Conservation (phyloP, 1,284 basidiomycete species). For the Stygiomarasmius scandens region DNA sequence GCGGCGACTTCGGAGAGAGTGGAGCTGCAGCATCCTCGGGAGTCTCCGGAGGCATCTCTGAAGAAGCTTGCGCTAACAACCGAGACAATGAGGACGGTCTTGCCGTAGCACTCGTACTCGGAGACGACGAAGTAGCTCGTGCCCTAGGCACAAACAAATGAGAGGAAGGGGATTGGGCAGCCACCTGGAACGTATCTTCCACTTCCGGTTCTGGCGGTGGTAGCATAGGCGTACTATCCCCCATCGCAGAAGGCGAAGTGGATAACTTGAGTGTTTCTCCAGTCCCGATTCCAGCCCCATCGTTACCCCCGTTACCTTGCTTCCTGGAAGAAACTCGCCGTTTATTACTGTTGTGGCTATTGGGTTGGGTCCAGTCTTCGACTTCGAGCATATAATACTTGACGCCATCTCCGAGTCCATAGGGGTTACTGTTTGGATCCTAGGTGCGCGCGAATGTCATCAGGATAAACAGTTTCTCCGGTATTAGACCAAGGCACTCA, state of each 20-base stretch:
- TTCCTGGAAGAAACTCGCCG: slow-evolving; percentile 55
- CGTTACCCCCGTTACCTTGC: slow-evolving; percentile 17
- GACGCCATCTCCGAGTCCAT: slow-evolving; percentile 85
- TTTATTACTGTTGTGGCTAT: slow-evolving; percentile 60
- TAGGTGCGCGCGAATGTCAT: slow-evolving; percentile 28
- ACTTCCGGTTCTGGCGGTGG: slow-evolving; percentile 65
- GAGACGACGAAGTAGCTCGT: slow-evolving; percentile 70
- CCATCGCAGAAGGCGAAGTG: slow-evolving; percentile 7
- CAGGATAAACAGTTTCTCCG: background rate
- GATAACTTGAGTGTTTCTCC: slow-evolving; percentile 36
- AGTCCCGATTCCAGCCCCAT: slow-evolving; percentile 19
- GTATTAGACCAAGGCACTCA: slow-evolving; percentile 37
- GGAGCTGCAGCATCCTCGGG: slow-evolving; percentile 26
- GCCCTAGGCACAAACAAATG: slow-evolving; percentile 62
- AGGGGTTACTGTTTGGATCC: slow-evolving; percentile 76
- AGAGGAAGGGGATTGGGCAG: slow-evolving; percentile 60
- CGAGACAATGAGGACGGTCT: slow-evolving; percentile 77
- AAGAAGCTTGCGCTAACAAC: slow-evolving; percentile 69
- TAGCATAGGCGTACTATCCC: slow-evolving; percentile 27
- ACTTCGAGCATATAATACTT: slow-evolving; percentile 94
- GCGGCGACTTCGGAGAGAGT: slow-evolving; percentile 16
- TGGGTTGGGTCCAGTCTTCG: slow-evolving; percentile 87
- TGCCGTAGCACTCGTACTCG: no score
- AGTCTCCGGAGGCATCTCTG: slow-evolving; percentile 31
- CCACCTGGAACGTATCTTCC: slow-evolving; percentile 62